Conservation (phyloP, 164 flowering plant species). For the Aristolochia fimbriata region DNA sequence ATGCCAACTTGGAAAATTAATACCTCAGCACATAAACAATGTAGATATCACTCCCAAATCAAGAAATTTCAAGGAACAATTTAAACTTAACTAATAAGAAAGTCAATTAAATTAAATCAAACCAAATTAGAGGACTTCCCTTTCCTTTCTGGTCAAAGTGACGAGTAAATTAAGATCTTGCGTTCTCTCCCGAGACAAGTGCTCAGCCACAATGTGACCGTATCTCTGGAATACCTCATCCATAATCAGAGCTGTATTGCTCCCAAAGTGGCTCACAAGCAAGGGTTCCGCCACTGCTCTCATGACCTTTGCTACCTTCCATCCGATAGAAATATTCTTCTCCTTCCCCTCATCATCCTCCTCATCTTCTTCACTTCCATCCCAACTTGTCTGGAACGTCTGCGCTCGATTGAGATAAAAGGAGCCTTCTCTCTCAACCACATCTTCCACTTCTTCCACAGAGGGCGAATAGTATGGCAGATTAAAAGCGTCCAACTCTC, state of each 20-base stretch:
- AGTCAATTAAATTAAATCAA: too few species aligned
- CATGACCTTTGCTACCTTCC: constrained; percentile 24
- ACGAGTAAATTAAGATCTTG: not conserved
- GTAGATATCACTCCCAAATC: too few species aligned
- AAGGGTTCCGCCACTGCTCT: constrained; percentile 54
- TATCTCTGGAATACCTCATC: constrained; percentile 49
- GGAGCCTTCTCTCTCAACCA: constrained; percentile 40
- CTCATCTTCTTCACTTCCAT: constrained; percentile 5
- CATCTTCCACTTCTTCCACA: constrained; percentile 24
- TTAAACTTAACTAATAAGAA: too few species aligned
- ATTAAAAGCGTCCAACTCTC: constrained; percentile 38
- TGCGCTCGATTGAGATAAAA: constrained; percentile 23
- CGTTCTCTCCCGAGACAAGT: constrained; percentile 12
- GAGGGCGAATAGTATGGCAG: constrained; percentile 45
- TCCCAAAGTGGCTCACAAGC: constrained; percentile 55
- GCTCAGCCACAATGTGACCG: constrained; percentile 44
- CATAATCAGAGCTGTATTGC: constrained; percentile 15
- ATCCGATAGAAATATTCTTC: not conserved
- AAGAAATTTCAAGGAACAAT: too few species aligned
- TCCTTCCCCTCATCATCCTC: not conserved
- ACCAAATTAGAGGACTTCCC: not conserved
- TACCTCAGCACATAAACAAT: too few species aligned
- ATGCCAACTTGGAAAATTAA: too few species aligned
- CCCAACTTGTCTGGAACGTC: constrained; percentile 19
- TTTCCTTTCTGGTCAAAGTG: not conserved